These are phyloP conservation scores for Stemphylium beticola DNA, from an alignment of 2,329 filamentous ascomycete genomes.

Conservation along the genomic window DNA sequence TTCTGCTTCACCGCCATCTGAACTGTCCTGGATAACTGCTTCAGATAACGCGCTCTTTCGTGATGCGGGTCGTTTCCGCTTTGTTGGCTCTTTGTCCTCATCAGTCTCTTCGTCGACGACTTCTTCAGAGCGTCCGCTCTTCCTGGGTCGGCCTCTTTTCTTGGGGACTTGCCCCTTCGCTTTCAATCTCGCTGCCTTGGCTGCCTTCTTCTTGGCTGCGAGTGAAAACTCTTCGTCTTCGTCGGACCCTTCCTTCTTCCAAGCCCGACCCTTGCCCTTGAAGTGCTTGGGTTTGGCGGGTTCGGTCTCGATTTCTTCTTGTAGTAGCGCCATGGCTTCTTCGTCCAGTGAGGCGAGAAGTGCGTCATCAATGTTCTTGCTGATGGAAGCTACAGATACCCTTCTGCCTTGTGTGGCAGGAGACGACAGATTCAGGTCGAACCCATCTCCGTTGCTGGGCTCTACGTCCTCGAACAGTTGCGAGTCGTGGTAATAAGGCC, in stretches of 20 bases:
- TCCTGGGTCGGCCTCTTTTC: conserved; percentile 30
- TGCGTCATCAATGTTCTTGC: conserved; percentile 17
- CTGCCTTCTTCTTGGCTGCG: conserved; percentile 29
- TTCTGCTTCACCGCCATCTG: conserved; percentile 5
- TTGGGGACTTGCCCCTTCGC: conserved; percentile 20
- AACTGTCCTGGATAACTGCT: conserved; percentile 25
- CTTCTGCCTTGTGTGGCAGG: conserved; percentile 18
- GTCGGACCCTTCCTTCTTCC: conserved; percentile 41
- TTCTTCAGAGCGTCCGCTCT: conserved; percentile 28
- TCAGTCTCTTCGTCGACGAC: conserved; percentile 22
- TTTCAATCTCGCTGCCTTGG: conserved; percentile 22
- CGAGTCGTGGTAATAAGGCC: conserved; percentile 44
- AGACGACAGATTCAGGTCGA: conserved; percentile 6
- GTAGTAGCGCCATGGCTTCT: conserved; percentile 20
- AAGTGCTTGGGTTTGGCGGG: conserved; percentile 30
- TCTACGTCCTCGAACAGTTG: conserved; percentile 37
- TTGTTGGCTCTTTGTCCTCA: conserved; percentile 12
- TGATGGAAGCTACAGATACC: conserved; percentile 19
- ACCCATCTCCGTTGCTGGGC: conserved; percentile 13
- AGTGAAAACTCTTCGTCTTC: conserved; percentile 39
- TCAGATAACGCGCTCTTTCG: conserved; percentile 28
- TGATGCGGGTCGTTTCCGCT: conserved; percentile 17
- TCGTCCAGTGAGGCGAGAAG: conserved; percentile 18
- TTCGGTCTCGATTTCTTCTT: conserved; percentile 19
- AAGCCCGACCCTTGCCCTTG: conserved; percentile 42